Evolutionary conservation across 768 basidiomycete species (phyloP).

Genomic region (Suillus americanus): DNA sequence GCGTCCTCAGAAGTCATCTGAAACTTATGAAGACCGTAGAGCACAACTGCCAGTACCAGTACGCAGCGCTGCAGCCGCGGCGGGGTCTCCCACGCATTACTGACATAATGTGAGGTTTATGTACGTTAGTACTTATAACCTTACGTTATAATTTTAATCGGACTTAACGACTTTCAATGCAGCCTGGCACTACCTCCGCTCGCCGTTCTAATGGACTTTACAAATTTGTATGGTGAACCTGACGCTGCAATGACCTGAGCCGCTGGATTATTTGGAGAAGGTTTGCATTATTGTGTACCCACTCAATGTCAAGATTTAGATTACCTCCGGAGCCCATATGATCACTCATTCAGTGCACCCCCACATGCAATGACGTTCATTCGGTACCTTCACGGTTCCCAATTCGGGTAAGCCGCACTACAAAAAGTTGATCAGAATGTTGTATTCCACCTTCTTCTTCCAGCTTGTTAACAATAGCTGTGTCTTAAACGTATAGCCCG

Average conservation of each 20-base stretch:
- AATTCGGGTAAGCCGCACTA: not conserved
- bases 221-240: not conserved
- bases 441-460: not conserved
- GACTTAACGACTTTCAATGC: not conserved
- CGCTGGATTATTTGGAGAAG: not conserved
- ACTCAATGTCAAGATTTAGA: not conserved
- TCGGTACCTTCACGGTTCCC: not conserved
- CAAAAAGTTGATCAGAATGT: not conserved
- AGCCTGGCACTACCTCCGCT: not conserved
- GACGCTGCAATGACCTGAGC: not conserved
- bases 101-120: not conserved
- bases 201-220: not conserved
- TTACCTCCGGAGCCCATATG: constrained; percentile 1
- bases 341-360: constrained; percentile 10
- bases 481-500: not conserved
- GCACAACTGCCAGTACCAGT: too few relatives aligned
- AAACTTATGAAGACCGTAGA: not conserved
- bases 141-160: too few relatives aligned
- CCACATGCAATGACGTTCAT: not conserved
- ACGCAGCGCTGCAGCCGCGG: too few relatives aligned
- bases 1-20: constrained; percentile 11
- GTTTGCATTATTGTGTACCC: not conserved
- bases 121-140: too few relatives aligned
- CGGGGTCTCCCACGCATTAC: not conserved
- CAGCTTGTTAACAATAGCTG: not conserved